Evolutionary conservation across 192 early-diverging fungal genomes (phyloP).

Genomic region (Piromyces finnis): DNA sequence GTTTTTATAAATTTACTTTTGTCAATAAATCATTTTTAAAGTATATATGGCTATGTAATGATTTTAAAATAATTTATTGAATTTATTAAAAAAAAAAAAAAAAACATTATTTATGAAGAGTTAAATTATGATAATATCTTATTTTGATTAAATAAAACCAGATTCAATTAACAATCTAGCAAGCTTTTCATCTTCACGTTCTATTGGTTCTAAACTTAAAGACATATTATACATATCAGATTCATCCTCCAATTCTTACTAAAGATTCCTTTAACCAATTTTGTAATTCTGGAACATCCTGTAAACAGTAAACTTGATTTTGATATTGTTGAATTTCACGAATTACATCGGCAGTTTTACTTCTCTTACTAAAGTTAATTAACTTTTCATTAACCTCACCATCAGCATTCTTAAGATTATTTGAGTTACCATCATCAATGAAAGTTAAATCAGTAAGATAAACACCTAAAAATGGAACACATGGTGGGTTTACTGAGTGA

Average conservation of each 20-base stretch:
- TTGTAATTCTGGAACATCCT: constrained; percentile 64
- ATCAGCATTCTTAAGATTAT: constrained; percentile 24
- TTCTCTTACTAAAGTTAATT: constrained; percentile 71
- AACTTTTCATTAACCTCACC: constrained; percentile 16
- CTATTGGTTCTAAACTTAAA: constrained; percentile 57
- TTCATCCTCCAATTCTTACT: constrained; percentile 44
- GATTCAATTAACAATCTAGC: constrained; percentile 54
- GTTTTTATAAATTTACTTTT: too few species aligned
- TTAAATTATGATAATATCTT: too few species aligned
- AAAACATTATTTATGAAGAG: too few species aligned
- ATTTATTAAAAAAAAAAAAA: too few species aligned
- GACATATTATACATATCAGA: constrained; percentile 60
- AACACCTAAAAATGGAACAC: constrained; percentile 62
- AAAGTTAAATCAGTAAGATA: constrained; percentile 72
- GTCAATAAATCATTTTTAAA: too few species aligned
- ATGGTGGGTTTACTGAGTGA: constrained; percentile 15
- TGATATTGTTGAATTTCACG: constrained; percentile 61
- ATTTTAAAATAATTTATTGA: too few species aligned
- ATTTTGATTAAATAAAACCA: constrained; percentile 41
- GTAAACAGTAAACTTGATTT: constrained; percentile 52
- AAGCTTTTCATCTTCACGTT: constrained; percentile 64
- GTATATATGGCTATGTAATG: too few species aligned
- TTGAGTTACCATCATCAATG: constrained; percentile 27
- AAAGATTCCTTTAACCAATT: constrained; percentile 39
- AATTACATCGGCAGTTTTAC: constrained; percentile 37